Percentiles rank a stretch among this genome's conserved stretches.
Evolutionary conservation across 192 early-diverging fungal species (phyloP).

Genomic region (Coemansia sp.): DNA sequence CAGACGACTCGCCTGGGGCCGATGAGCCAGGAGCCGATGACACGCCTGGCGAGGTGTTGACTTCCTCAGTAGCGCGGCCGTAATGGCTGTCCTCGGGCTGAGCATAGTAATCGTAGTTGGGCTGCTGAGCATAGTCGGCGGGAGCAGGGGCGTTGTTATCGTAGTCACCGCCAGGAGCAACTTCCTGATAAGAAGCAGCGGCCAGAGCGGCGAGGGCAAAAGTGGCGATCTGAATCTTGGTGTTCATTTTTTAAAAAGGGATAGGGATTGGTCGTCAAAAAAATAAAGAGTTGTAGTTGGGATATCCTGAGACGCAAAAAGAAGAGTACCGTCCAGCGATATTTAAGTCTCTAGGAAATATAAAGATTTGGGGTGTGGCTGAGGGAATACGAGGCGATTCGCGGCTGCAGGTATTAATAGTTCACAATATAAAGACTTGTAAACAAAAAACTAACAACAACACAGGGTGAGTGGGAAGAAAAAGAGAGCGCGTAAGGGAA

Average conservation of each 20-base stretch:
- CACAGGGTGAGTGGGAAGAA: background rate
- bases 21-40: constrained; percentile 16
- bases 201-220: constrained; percentile 48
- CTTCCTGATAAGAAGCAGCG: constrained; percentile 48
- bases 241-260: constrained; percentile 27
- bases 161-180: constrained; percentile 20
- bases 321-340: constrained; percentile 30
- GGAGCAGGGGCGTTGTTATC: constrained; percentile 13
- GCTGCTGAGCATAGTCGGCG: constrained; percentile 21
- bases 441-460: constrained; percentile 12
- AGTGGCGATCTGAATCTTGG: constrained; percentile 57
- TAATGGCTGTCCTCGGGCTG: constrained; percentile 36
- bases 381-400: background rate
- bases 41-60: constrained; percentile 32
- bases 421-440: constrained; percentile 1
- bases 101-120: constrained; percentile 9
- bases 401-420: background rate
- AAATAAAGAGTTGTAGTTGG: background rate
- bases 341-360: constrained; percentile 21
- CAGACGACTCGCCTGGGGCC: constrained; percentile 19
- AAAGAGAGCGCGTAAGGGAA: background rate
- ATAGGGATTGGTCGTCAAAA: background rate
- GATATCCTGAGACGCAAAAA: background rate
- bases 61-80: constrained; percentile 42
- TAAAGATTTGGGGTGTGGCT: background rate